These are phyloP conservation scores for Brettanomyces naardenensis DNA, from an alignment of 805 yeast genomes.

Conservation along the genomic window DNA sequence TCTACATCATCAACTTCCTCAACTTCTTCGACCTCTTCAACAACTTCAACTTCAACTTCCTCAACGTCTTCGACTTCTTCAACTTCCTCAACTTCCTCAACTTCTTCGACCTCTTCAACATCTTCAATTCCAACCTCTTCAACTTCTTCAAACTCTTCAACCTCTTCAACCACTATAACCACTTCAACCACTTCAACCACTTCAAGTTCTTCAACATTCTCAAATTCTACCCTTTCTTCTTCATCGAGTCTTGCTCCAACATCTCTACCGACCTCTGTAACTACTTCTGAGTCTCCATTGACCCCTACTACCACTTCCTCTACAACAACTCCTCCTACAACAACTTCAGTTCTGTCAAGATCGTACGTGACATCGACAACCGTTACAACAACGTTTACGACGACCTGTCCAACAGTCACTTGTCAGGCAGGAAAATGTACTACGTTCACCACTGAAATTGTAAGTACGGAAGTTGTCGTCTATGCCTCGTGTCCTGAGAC, in stretches of 20 bases:
- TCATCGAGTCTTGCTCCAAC: too few species aligned
- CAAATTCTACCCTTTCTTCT: too few species aligned
- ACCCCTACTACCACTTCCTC: not conserved
- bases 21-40: not conserved
- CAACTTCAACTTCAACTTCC: not conserved
- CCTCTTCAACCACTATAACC: not conserved
- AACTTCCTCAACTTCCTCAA: not conserved
- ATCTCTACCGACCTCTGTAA: too few species aligned
- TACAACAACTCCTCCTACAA: not conserved
- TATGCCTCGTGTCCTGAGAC: not conserved
- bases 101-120: not conserved
- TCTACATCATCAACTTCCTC: not conserved
- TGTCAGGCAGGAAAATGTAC: not conserved
- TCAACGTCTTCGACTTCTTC: not conserved
- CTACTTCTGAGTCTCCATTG: not conserved
- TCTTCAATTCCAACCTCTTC: not conserved
- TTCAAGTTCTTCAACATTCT: not conserved
- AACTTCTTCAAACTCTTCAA: not conserved
- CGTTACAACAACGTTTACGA: not conserved
- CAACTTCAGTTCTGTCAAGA: not conserved
- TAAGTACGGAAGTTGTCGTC: not conserved
- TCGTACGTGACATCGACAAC: not conserved
- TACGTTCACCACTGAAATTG: not conserved
- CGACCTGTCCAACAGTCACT: not conserved
- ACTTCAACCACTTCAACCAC: not conserved